A percentile compares a stretch with the other conserved stretches of the same genome.
Conservation (phyloP, 768 basidiomycete species). For the Podaxis sp. region DNA sequence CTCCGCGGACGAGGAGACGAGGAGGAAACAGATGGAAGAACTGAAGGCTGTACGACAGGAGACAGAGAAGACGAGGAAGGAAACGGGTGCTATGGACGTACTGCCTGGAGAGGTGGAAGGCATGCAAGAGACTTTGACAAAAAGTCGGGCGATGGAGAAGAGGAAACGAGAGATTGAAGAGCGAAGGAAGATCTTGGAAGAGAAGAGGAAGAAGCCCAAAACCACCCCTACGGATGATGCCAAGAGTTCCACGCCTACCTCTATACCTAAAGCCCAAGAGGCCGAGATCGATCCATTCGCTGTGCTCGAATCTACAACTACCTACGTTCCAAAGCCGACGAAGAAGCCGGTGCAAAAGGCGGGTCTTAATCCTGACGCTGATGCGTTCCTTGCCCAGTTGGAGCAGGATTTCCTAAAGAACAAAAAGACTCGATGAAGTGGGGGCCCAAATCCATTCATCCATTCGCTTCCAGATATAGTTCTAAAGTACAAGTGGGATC, state of each 20-base stretch:
- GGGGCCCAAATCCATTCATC: neutral
- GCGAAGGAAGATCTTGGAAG: conserved; percentile 58
- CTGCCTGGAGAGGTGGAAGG: conserved; percentile 77
- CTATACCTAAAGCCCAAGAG: neutral
- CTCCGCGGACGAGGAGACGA: conserved; percentile 78
- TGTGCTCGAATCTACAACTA: conserved; percentile 39
- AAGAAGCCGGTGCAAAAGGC: conserved; percentile 16
- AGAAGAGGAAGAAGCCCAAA: conserved; percentile 58
- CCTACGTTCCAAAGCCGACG: conserved; percentile 25
- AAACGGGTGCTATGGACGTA: conserved; percentile 59
- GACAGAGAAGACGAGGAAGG: conserved; percentile 63
- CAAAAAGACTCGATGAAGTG: conserved; percentile 20
- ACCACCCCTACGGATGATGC: conserved; percentile 15
- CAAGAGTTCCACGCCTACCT: neutral
- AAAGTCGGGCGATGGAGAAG: conserved; percentile 67
- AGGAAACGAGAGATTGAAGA: conserved; percentile 75
- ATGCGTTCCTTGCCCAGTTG: conserved; percentile 64
- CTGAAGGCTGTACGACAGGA: conserved; percentile 66
- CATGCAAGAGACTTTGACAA: conserved; percentile 45
- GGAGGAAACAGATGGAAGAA: conserved; percentile 82
- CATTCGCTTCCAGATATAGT: neutral
- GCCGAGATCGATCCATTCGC: conserved; percentile 47
- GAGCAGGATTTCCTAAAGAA: conserved; percentile 56
- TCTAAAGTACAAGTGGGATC: neutral
- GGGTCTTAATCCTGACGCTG: conserved; percentile 41